phyloP scores from a whole-genome alignment of 495 filamentous ascomycete genomes.

The Cercophora newfieldiana region DNA sequence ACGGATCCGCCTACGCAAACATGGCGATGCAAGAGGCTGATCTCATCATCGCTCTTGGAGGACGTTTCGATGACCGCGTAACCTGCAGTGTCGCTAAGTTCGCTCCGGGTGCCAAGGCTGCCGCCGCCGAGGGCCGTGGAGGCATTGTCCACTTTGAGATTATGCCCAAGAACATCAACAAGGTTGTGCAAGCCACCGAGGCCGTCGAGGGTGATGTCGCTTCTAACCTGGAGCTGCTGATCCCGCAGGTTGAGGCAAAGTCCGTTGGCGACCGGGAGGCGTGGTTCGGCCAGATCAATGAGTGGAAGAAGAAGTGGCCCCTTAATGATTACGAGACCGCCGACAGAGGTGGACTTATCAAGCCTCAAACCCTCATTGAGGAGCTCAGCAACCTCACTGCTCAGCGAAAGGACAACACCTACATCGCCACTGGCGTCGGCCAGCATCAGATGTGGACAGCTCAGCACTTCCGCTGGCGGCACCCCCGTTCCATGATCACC shows the following conservation, averaged over 20 bases:
- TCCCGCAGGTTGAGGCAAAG: conserved; percentile 63
- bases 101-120: conserved; percentile 65
- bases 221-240: conserved; percentile 67
- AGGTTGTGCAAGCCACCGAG: conserved; percentile 79
- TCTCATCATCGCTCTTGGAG: conserved; percentile 74
- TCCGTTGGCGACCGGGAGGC: conserved; percentile 64
- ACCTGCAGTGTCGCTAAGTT: conserved; percentile 65
- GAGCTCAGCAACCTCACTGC: conserved; percentile 74
- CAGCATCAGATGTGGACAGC: conserved; percentile 98
- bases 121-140: conserved; percentile 67
- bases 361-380: conserved; percentile 84
- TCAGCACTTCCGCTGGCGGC: conserved; percentile 88
- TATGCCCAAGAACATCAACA: conserved; percentile 86
- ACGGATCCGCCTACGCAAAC: conserved; percentile 77
- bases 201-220: conserved; percentile 75
- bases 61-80: conserved; percentile 77
- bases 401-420: conserved; percentile 71
- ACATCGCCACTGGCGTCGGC: conserved; percentile 89
- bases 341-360: conserved; percentile 69
- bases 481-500: conserved; percentile 85
- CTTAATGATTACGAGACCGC: conserved; percentile 73
- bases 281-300: conserved; percentile 85
- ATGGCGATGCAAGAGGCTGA: conserved; percentile 78
- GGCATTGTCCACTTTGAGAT: conserved; percentile 83
- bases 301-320: conserved; percentile 85